These are phyloP conservation scores for Verticillium longisporum DNA, from an alignment of 2,329 filamentous ascomycete genomes.

Conservation along the genomic window DNA sequence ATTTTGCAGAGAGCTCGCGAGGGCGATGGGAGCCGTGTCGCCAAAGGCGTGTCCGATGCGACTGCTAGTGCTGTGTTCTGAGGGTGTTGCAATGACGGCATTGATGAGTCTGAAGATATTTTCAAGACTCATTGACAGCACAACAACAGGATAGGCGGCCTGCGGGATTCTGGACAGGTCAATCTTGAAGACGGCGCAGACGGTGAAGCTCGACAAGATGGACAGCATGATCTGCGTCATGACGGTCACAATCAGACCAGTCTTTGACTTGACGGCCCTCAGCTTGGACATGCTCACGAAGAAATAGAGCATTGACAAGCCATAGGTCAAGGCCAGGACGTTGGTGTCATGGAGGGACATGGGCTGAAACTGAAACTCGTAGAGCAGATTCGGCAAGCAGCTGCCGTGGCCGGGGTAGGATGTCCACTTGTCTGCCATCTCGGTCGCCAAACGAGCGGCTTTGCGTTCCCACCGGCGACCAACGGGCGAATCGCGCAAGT, in stretches of 20 bases:
- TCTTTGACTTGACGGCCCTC: conserved; percentile 66
- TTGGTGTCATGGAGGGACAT: conserved; percentile 61
- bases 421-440: conserved; percentile 49
- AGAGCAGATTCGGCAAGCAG: conserved; percentile 52
- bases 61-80: conserved; percentile 59
- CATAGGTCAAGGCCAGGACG: conserved; percentile 59
- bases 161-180: conserved; percentile 69
- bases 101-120: conserved; percentile 77
- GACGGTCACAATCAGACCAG: conserved; percentile 66
- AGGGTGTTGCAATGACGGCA: conserved; percentile 64
- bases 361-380: conserved; percentile 73
- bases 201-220: conserved; percentile 71
- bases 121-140: conserved; percentile 69
- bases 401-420: conserved; percentile 56
- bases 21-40: conserved; percentile 61
- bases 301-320: conserved; percentile 57
- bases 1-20: conserved; percentile 64
- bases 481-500: conserved; percentile 57
- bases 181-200: conserved; percentile 69
- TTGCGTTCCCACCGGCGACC: conserved; percentile 59
- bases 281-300: conserved; percentile 60
- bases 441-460: conserved; percentile 43
- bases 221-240: conserved; percentile 64
- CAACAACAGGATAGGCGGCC: conserved; percentile 69
- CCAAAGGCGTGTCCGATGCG: conserved; percentile 70